A percentile compares a stretch with the other conserved stretches of the same genome.
Evolutionary conservation across 352 stramenopile species (phyloP).

Genomic region (Sclerospora graminicola): DNA sequence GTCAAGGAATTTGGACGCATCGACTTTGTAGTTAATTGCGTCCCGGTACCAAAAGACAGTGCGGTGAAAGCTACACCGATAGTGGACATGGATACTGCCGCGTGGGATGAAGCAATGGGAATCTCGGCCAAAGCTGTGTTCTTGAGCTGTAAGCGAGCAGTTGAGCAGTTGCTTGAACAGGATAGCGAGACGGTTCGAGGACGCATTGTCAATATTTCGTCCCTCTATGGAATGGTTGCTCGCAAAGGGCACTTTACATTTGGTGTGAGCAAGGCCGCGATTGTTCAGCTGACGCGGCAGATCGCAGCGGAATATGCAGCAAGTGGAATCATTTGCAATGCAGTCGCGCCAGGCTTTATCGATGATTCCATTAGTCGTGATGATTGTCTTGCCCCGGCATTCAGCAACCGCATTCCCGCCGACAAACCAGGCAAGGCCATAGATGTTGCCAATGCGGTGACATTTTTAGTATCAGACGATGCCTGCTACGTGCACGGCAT

Average conservation of each 20-base stretch:
- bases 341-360: slow-evolving; percentile 45
- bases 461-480: slow-evolving; percentile 55
- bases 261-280: slow-evolving; percentile 46
- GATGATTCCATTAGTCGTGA: slow-evolving; percentile 50
- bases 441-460: slow-evolving; percentile 58
- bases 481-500: slow-evolving; percentile 51
- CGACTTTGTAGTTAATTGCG: slow-evolving; percentile 69
- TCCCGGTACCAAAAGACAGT: slow-evolving; percentile 22
- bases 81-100: slow-evolving; percentile 28
- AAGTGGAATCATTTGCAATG: slow-evolving; percentile 54
- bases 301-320: slow-evolving; percentile 49
- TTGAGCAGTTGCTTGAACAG: slow-evolving; percentile 52
- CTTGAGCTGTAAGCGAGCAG: slow-evolving; percentile 53
- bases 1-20: slow-evolving; percentile 42
- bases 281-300: slow-evolving; percentile 59
- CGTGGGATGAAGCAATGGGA: slow-evolving; percentile 50
- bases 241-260: slow-evolving; percentile 54
- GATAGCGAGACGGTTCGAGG: slow-evolving; percentile 43
- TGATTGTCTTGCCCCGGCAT: slow-evolving; percentile 38
- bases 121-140: slow-evolving; percentile 56
- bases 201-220: slow-evolving; percentile 58
- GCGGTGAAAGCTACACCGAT: slow-evolving; percentile 26
- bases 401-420: slow-evolving; percentile 39
- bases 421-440: slow-evolving; percentile 45
- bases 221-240: slow-evolving; percentile 46